Percentiles rank a stretch among this genome's conserved stretches.
Evolutionary conservation across 257 asterid genomes (phyloP).

Genomic region (Solanum sitiens): DNA sequence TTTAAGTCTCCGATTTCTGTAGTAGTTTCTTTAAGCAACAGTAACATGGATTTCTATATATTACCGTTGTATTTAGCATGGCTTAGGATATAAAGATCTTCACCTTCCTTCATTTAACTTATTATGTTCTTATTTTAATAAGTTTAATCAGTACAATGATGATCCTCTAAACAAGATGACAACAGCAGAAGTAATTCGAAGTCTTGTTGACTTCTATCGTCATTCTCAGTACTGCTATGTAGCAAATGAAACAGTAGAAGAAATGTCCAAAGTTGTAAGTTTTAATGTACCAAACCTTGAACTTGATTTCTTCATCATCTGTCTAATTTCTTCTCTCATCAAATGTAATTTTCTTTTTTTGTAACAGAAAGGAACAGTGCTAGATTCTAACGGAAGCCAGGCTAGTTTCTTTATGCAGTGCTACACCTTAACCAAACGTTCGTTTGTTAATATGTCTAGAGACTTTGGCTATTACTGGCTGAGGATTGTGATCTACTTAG

Average conservation of each 20-base stretch:
- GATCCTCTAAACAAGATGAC: slow-evolving; percentile 87
- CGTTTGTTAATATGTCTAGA: slow-evolving; percentile 90
- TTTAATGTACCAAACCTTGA: not conserved
- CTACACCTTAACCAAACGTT: slow-evolving; percentile 71
- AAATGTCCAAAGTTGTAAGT: slow-evolving; percentile 82
- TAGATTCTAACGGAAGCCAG: slow-evolving; percentile 91
- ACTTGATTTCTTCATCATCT: not conserved
- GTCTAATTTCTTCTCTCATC: not conserved
- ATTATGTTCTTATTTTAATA: not conserved
- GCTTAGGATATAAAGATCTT: not conserved
- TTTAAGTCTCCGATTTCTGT: not conserved
- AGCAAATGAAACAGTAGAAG: slow-evolving; percentile 69
- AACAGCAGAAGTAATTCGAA: slow-evolving; percentile 65
- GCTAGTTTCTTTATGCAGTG: slow-evolving; percentile 95
- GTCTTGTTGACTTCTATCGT: slow-evolving; percentile 50
- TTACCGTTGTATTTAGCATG: not conserved
- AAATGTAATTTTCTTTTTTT: not conserved
- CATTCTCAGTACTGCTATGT: slow-evolving; percentile 45
- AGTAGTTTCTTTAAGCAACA: not conserved
- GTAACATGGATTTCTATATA: not conserved
- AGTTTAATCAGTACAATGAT: slow-evolving; percentile 62
- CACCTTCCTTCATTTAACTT: not conserved
- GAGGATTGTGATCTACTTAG: slow-evolving; percentile 79
- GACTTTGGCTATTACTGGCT: slow-evolving; percentile 99
- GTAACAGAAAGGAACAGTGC: slow-evolving; percentile 79